These are phyloP conservation scores for Tagetes patula DNA, from an alignment of 129 eudicot genomes.

Conservation along the genomic window DNA sequence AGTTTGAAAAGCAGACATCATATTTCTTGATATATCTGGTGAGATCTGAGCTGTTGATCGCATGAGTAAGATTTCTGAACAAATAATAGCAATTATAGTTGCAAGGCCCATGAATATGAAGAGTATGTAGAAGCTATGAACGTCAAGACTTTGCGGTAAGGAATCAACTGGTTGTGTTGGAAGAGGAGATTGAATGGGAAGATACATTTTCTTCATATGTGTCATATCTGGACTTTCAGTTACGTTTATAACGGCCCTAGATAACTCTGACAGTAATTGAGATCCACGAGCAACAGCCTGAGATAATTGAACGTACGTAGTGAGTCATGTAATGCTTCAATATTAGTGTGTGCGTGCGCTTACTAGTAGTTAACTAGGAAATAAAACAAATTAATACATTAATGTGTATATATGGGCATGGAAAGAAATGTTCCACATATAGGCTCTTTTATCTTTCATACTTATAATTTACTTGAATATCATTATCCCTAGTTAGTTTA, in stretches of 20 bases:
- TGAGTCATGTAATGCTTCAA: background rate
- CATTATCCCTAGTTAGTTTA: too few species aligned
- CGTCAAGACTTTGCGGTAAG: background rate
- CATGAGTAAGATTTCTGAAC: slow-evolving; percentile 20
- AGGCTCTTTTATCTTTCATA: too few species aligned
- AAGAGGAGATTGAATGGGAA: too few species aligned
- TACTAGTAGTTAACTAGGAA: too few species aligned
- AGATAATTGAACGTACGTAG: slow-evolving; percentile 7
- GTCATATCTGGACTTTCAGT: too few species aligned
- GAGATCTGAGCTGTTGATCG: background rate
- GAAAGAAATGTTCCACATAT: too few species aligned
- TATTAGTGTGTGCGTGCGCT: too few species aligned
- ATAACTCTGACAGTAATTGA: background rate
- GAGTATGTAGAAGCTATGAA: slow-evolving; percentile 9
- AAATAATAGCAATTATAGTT: slow-evolving; percentile 17
- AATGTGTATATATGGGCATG: too few species aligned
- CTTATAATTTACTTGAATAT: too few species aligned
- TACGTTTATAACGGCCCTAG: slow-evolving; percentile 20
- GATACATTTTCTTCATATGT: too few species aligned
- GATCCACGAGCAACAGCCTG: slow-evolving; percentile 22
- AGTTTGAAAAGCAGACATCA: background rate
- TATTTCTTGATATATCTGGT: background rate
- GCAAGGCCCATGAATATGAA: slow-evolving; percentile 8
- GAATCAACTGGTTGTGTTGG: too few species aligned
- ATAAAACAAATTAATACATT: too few species aligned